Conservation (phyloP, 1,139 yeast species). For the Saccharomyces hybrid region DNA sequence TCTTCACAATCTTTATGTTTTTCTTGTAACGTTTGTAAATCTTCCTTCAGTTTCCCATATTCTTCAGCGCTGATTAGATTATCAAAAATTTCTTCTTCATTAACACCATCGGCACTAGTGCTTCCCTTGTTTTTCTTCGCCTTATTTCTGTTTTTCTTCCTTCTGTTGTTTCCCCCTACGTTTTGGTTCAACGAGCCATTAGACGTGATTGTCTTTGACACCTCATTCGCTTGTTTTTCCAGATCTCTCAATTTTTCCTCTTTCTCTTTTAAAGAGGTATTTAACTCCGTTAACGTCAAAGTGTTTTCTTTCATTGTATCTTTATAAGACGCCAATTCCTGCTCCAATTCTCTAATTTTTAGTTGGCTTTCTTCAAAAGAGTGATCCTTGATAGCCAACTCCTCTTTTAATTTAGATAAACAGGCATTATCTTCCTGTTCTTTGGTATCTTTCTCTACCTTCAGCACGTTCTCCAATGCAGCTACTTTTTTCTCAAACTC, state of each 20-base stretch:
- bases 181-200: slow-evolving; percentile 3
- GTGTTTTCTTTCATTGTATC: background rate
- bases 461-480: slow-evolving; percentile 7
- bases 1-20: slow-evolving; percentile 17
- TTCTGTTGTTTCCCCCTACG: slow-evolving; percentile 7
- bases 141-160: slow-evolving; percentile 15
- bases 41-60: slow-evolving; percentile 11
- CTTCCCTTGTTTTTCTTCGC: slow-evolving; percentile 21
- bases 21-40: slow-evolving; percentile 5
- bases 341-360: background rate
- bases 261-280: slow-evolving; percentile 12
- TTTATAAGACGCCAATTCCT: background rate
- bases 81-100: slow-evolving; percentile 23
- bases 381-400: background rate
- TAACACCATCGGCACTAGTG: slow-evolving; percentile 17
- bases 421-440: slow-evolving; percentile 18
- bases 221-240: slow-evolving; percentile 1
- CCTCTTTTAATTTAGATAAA: background rate
- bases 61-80: slow-evolving; percentile 11
- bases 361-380: background rate
- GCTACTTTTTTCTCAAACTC: slow-evolving; percentile 2
- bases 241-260: slow-evolving; percentile 6
- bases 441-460: slow-evolving; percentile 15
- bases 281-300: background rate
- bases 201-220: background rate